These are phyloP conservation scores for Fusarium dimerum DNA, from an alignment of 2,329 filamentous ascomycete genomes.

Conservation along the genomic window DNA sequence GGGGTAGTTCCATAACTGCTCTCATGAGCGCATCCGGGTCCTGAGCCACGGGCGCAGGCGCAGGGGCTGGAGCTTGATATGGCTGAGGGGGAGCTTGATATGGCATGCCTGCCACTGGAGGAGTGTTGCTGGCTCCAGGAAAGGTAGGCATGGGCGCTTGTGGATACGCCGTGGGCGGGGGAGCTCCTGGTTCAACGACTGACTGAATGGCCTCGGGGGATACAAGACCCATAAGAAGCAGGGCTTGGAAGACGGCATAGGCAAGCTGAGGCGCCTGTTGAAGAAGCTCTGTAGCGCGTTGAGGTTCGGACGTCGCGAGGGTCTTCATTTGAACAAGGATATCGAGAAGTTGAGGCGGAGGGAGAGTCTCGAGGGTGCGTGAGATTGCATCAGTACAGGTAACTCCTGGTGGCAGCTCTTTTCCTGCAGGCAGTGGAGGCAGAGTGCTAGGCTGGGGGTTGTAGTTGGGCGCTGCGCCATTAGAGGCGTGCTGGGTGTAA, in stretches of 20 bases:
- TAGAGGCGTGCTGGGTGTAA: slow-evolving; percentile 33
- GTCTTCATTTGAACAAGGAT: slow-evolving; percentile 94
- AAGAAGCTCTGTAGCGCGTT: slow-evolving; percentile 82
- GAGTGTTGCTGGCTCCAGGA: slow-evolving; percentile 47
- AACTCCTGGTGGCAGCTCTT: slow-evolving; percentile 79
- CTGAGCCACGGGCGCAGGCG: slow-evolving; percentile 40
- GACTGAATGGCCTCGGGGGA: slow-evolving; percentile 80
- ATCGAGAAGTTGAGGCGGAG: slow-evolving; percentile 86
- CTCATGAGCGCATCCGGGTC: slow-evolving; percentile 75
- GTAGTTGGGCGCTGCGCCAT: slow-evolving; percentile 36
- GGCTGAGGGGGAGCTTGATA: slow-evolving; percentile 47
- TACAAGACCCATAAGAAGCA: slow-evolving; percentile 90
- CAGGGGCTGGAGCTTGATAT: slow-evolving; percentile 37
- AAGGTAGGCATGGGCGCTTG: slow-evolving; percentile 38
- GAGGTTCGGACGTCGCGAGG: slow-evolving; percentile 78
- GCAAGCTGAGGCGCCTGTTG: slow-evolving; percentile 87
- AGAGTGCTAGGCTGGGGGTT: slow-evolving; percentile 53
- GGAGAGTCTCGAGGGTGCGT: slow-evolving; percentile 82
- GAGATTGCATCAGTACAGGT: slow-evolving; percentile 90
- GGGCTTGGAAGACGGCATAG: slow-evolving; percentile 92
- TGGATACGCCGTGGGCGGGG: slow-evolving; percentile 40
- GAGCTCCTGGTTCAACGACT: slow-evolving; percentile 67
- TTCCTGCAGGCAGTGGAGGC: slow-evolving; percentile 80
- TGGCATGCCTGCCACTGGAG: slow-evolving; percentile 46
- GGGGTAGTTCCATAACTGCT: slow-evolving; percentile 78